Base-by-base conservation (phyloP, 108 stramenopile species). In the Cyclotella baltica region DNA sequence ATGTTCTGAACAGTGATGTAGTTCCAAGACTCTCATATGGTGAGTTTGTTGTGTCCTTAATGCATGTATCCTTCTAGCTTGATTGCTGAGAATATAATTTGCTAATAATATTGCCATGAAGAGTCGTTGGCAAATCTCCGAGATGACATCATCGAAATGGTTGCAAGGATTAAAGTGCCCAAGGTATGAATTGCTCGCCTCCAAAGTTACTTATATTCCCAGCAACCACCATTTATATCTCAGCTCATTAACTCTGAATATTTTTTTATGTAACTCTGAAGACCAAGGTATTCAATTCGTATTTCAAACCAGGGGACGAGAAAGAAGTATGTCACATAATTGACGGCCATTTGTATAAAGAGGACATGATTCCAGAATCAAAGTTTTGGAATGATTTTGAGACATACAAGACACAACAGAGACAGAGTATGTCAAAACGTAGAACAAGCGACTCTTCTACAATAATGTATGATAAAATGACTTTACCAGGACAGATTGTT, bases 1-100 rank as follows among this genome's bases (percentile, higher is more conserved):
- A 89, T 64, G 86, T 96, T 34, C 71, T 98, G 9, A 92, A 95
- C 73, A 87, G 80, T 20, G 97, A 98, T 67, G 70, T 98, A 67
- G 90, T 98, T 28, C 90, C 95, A 16, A 75, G 97, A 48, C 72
- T 98, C 23, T 92, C 92, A 5, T 80, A 91, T 34, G 66, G 68
- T 70, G 27, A 9, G 68, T 56, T 2, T 31, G 3, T 11, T n/a
- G n/a, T 16, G 23, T 22, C 38, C 16, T 19, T 20, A 38, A 23
- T 64, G 13, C 31, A 34, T 22, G 20, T 61, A 11, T 30, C 5
- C 13, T 6, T 5, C 6, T 18, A 30, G 4, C 4, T 11, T 6
- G 30, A 61, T 30, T 20, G 10, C 29, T 5, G n/a, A n/a, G n/a
- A n/a, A n/a, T n/a, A 29, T 20, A 20, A 11, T 52, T 52, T 52